A percentile compares a stretch with the other conserved stretches of the same genome.
Evolutionary conservation across 2,329 filamentous ascomycete species (phyloP).

Genomic region (Arthrobotrys conoides): DNA sequence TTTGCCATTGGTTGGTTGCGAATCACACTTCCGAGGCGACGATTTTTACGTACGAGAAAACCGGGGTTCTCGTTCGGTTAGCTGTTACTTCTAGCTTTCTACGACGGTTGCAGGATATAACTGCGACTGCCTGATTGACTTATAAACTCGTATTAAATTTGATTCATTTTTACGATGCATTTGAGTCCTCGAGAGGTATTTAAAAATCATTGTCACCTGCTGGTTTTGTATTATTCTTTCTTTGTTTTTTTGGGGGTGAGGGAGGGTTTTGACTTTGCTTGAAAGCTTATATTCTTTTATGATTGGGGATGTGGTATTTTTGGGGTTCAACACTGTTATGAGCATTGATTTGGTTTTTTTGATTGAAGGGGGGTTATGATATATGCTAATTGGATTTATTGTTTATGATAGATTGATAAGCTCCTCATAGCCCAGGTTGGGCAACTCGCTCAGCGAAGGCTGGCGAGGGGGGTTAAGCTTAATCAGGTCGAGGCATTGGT

Average conservation of each 20-base stretch:
- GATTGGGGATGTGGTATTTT: slow-evolving; percentile 24
- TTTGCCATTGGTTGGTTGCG: too few relatives aligned
- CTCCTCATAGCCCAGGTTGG: slow-evolving; percentile 92
- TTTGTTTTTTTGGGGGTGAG: neutral
- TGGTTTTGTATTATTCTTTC: neutral
- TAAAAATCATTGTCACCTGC: neutral
- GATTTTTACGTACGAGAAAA: slow-evolving; percentile 45
- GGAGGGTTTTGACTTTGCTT: neutral
- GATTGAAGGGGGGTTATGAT: too few relatives aligned
- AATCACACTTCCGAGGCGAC: slow-evolving; percentile 5
- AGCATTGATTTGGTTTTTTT: too few relatives aligned
- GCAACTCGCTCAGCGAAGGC: slow-evolving; percentile 85
- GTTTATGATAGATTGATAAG: slow-evolving; percentile 84
- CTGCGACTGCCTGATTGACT: too few relatives aligned
- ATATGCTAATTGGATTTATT: neutral
- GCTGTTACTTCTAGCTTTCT: neutral
- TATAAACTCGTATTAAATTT: neutral
- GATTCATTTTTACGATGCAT: slow-evolving; percentile 54
- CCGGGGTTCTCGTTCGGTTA: slow-evolving; percentile 5
- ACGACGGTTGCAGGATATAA: neutral
- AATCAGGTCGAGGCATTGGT: slow-evolving; percentile 92
- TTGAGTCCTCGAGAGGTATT: slow-evolving; percentile 58
- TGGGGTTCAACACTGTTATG: slow-evolving; percentile 4
- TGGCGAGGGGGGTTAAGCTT: slow-evolving; percentile 87
- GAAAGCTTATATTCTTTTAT: slow-evolving; percentile 6